Percentiles rank a stretch among this genome's conserved stretches.
These are phyloP conservation scores for Fusarium dlaminii DNA, from an alignment of 2,329 filamentous ascomycete genomes.

Conservation along the genomic window DNA sequence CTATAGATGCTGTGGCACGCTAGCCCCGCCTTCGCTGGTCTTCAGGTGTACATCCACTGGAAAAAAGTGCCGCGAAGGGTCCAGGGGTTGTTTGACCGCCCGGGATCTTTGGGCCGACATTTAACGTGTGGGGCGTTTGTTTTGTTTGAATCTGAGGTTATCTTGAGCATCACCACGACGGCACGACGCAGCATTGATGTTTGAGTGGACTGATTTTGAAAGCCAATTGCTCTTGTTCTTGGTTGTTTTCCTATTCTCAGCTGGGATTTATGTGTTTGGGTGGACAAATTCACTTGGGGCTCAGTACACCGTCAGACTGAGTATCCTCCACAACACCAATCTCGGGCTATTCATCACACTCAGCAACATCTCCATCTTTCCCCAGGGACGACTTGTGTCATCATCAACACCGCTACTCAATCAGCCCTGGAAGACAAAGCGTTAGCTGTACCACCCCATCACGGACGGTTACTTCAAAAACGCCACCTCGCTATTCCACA, in stretches of 20 bases:
- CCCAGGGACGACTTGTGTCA: background rate
- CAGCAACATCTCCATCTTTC: background rate
- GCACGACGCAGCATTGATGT: background rate
- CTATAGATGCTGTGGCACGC: conserved; percentile 22
- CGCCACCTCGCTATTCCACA: conserved; percentile 49
- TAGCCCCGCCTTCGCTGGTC: conserved; percentile 14
- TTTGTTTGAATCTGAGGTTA: conserved; percentile 31
- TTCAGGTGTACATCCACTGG: conserved; percentile 14
- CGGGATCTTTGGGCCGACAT: conserved; percentile 36
- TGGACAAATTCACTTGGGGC: background rate
- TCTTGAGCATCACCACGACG: conserved; percentile 4
- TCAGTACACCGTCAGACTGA: conserved; percentile 11
- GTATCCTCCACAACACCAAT: background rate
- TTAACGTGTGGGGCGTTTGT: conserved; percentile 16
- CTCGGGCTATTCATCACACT: background rate
- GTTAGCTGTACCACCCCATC: conserved; percentile 36
- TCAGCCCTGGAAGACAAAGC: conserved; percentile 5
- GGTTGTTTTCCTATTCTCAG: background rate
- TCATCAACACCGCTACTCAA: background rate
- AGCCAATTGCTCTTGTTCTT: background rate
- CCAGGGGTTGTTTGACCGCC: conserved; percentile 37
- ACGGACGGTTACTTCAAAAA: conserved; percentile 35
- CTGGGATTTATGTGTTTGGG: background rate
- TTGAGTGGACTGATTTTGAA: background rate
- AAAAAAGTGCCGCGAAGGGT: conserved; percentile 5